Evolutionary conservation across 2,329 filamentous ascomycete species (phyloP), one percentile per base, ranked within the genome.

Genomic region (Cercospora zeae-maydis): DNA sequence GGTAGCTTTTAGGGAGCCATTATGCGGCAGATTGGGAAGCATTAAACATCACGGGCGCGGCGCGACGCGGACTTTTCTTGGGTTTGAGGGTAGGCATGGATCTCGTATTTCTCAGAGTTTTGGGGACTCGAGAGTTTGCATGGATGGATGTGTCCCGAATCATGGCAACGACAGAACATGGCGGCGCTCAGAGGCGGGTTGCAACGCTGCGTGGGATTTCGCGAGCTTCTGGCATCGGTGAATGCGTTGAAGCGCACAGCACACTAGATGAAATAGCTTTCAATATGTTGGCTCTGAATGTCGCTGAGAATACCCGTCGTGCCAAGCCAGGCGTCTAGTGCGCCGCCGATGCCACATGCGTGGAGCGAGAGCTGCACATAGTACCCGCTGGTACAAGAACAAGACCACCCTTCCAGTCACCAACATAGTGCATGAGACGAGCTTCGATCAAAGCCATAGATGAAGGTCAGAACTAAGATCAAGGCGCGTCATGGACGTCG

Each of bases 121-220:
- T 14, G 21, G 39, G 39, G 56, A 49, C 14, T 30, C 39, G 16
- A 31, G 39, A 27, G 42, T 19, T 53, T 33, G 39, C 27, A 49
- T 49, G 56, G 36, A 33, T 58, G 56, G 56, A 58, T 58, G 56
- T 49, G 56, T 58, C 56, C 56, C 39, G 56, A 42, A 58, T 58
- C 37, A 58, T 58, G 56, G 56, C 30, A 34, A 49, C n/a, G 56
- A 58, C 56, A 47, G 56, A 58, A 58, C 56, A 58, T 58, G 56
- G 56, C 56, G 56, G 56, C 56, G 56, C 56, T 33, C 31, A 10
- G 49, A 9, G 14, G n/a, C 16, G 16, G 56, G 5, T 19, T 31
- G 56, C n/a, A 27, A 16, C 49, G 24, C 19, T 42, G 45, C 27
- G 9, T 51, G 56, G 39, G 3, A 42, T 24, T 16, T 33, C 31